These are phyloP conservation scores for Wickerhamomyces kurtzmanii DNA, from an alignment of 805 yeast species.

Conservation along the genomic window DNA sequence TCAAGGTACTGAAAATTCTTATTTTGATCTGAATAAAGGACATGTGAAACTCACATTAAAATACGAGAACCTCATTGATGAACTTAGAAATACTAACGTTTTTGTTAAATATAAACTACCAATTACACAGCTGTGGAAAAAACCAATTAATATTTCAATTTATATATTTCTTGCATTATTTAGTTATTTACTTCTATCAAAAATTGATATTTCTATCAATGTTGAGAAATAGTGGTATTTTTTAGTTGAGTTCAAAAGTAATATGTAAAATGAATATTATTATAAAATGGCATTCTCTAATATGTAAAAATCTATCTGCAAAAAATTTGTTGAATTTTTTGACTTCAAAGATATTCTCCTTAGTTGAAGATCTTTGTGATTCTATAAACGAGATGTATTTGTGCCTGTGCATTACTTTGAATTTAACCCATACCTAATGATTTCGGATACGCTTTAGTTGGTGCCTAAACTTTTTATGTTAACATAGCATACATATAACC, in stretches of 20 bases:
- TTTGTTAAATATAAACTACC: slow-evolving; percentile 57
- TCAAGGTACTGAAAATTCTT: slow-evolving; percentile 33
- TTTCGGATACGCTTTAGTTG: no score
- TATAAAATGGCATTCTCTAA: background rate
- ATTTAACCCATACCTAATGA: no score
- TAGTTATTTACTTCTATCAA: slow-evolving; percentile 38
- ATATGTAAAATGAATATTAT: background rate
- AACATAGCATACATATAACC: no score
- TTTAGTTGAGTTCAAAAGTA: background rate
- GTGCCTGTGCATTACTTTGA: no score
- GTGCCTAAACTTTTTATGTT: no score
- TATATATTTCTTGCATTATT: slow-evolving; percentile 52
- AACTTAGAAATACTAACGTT: slow-evolving; percentile 45
- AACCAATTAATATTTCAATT: slow-evolving; percentile 58
- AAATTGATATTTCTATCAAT: slow-evolving; percentile 31
- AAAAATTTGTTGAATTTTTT: no score
- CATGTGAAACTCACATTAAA: slow-evolving; percentile 62
- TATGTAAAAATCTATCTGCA: background rate
- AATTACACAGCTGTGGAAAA: slow-evolving; percentile 38
- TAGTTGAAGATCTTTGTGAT: no score
- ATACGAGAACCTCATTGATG: slow-evolving; percentile 60
- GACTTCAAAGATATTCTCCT: no score
- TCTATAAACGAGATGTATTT: no score
- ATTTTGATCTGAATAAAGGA: slow-evolving; percentile 68
- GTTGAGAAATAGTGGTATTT: slow-evolving; percentile 9